A percentile compares a stretch with the other conserved stretches of the same genome.
These are phyloP conservation scores for Pholiota adiposa DNA, from an alignment of 1,284 basidiomycete species.

Conservation along the genomic window DNA sequence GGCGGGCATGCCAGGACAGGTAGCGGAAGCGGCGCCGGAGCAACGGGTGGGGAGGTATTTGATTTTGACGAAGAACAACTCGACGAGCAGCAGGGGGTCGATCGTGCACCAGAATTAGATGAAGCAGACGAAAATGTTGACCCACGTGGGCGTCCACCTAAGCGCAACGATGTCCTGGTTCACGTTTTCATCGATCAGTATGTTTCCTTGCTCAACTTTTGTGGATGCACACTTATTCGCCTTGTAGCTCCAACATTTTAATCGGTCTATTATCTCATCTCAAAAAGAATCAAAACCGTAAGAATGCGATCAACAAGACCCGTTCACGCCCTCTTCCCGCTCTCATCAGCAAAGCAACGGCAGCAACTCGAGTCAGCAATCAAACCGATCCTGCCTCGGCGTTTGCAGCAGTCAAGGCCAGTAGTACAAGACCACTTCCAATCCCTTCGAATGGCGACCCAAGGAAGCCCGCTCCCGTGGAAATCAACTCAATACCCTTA, in stretches of 20 bases:
- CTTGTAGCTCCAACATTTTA: conserved; percentile 78
- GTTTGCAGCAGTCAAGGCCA: conserved; percentile 23
- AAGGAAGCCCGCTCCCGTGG: background rate
- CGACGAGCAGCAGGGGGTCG: conserved; percentile 1
- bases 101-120: conserved; percentile 14
- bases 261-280: conserved; percentile 74
- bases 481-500: conserved; percentile 26
- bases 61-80: conserved; percentile 21
- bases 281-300: conserved; percentile 46
- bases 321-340: conserved; percentile 20
- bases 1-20: conserved; percentile 18
- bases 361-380: conserved; percentile 6
- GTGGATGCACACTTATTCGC: background rate
- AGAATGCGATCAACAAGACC: conserved; percentile 24
- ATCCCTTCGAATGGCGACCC: conserved; percentile 16
- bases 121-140: conserved; percentile 47
- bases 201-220: conserved; percentile 12
- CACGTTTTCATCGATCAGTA: conserved; percentile 91
- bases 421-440: conserved; percentile 23
- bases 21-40: conserved; percentile 14
- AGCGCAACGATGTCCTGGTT: conserved; percentile 59
- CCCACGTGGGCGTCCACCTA: conserved; percentile 42
- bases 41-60: conserved; percentile 10
- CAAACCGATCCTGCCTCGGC: conserved; percentile 18
- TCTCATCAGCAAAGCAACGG: conserved; percentile 17